Base-by-base conservation (phyloP, 495 filamentous ascomycete species). In the Podospora fimiseda region DNA sequence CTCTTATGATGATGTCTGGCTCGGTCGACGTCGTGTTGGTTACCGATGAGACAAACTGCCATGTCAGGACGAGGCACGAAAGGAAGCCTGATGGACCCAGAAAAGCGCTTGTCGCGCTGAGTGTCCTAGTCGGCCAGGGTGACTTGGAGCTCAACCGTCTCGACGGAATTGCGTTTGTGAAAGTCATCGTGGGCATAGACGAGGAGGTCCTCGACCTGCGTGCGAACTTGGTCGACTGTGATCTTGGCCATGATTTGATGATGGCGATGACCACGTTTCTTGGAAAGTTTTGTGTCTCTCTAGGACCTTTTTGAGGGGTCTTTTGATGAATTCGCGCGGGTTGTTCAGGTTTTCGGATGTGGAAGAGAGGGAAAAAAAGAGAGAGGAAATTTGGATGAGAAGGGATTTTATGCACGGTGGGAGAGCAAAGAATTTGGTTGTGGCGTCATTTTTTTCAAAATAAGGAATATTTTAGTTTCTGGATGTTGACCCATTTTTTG, bases 11-110 rank as follows among this genome's bases (percentile, higher is more conserved):
- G 87, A 78, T 97, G 93, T 83, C 97, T 98, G 57, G 93, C 91
- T 77, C 93, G 89, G 71, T 97, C 93, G 67, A 98, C 93, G 83
- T 98, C 93, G 81, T 96, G 90, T 82, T 98, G 93, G 82, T 98
- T 94, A 84, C 94, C 94, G 61, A n/a, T n/a, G n/a, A n/a, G n/a
- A n/a, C n/a, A n/a, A n/a, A n/a, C n/a, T n/a, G n/a, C n/a, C n/a
- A n/a, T n/a, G n/a, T n/a, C n/a, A n/a, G n/a, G n/a, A n/a, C n/a
- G n/a, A n/a, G n/a, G n/a, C n/a, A n/a, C n/a, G n/a, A n/a, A 98
- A 83, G 92, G 90, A 37, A 57, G 55, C 55, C 53, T 57, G 79
- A 98, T 88, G 70, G 94, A 96, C 75, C 93, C 93, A 43, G 88
- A 93, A 89, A 98, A 97, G 16, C 37, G 37, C 37, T 40, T 11